Evolutionary conservation across 305 asterid genomes (phyloP), one percentile per base, ranked within the genome.

Genomic region (Solanum hybrid): DNA sequence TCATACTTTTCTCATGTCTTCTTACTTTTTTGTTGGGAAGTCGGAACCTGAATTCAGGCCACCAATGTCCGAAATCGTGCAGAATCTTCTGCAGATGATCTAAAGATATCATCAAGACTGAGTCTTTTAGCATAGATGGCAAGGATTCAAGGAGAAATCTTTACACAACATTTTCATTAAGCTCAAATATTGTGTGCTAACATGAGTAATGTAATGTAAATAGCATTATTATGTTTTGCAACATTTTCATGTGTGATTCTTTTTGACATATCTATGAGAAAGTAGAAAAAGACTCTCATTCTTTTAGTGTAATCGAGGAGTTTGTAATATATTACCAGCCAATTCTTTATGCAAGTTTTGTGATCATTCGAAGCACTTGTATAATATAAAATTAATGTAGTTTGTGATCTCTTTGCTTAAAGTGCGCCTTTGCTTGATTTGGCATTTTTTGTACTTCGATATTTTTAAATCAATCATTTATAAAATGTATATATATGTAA

Each of bases 21-120:
- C 11, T 26, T 22, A 9, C 29, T 79, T 38, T 24, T 89, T 70
- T 79, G 86, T 26, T 79, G 87, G 79, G 86, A 81, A 89, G 90
- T n/a, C 90, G 31, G 88, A 89, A 83, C 90, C 90, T 14, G 90
- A 89, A 61, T 89, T 89, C 88, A 89, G 90, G 90, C 90, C 90
- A 24, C 90, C 90, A 32, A 89, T 89, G 88, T 89, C 90, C 13
- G 90, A 89, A 79, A 89, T 89, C 4, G 90, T 89, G 61, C 90
- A 89, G 80, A 79, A 24, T 89, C 81, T 89, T 57, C 90, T 89
- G 29, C 88, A 89, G n/a, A 79, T 89, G 90, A 79, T 79, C 79
- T 89, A 79, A 78, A 45, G 34, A 29, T 73, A 41, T 26, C 41
- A 26, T 87, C 72, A 26, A 68, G 70, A 15, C 39, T 10, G 45